A percentile compares a stretch with the other conserved stretches of the same genome.
These are phyloP conservation scores for Syncephalis plumigaleata DNA, from an alignment of 371 early-diverging fungal genomes.

Conservation along the genomic window DNA sequence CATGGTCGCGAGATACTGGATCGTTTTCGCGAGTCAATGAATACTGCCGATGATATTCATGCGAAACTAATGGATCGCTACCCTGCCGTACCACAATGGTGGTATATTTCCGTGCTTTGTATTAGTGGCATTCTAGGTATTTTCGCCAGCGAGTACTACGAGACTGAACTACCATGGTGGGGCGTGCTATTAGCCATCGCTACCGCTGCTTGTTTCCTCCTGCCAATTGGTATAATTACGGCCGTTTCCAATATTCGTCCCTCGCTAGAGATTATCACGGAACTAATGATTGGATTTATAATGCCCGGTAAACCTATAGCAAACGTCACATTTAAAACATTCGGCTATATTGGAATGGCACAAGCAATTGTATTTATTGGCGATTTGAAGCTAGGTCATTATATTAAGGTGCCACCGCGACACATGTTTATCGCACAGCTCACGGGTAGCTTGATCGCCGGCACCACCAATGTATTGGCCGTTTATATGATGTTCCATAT, in stretches of 20 bases:
- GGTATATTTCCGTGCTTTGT: conserved; percentile 45
- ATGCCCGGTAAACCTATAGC: conserved; percentile 31
- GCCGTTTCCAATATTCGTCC: conserved; percentile 52
- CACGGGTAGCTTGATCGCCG: conserved; percentile 23
- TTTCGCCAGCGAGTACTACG: conserved; percentile 32
- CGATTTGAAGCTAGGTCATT: conserved; percentile 33
- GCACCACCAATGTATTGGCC: conserved; percentile 12
- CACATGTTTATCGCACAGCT: conserved; percentile 30
- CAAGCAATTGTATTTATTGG: conserved; percentile 29
- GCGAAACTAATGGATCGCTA: conserved; percentile 24
- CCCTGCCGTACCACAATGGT: conserved; percentile 49
- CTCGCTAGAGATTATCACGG: conserved; percentile 54
- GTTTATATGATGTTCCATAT: conserved; percentile 17
- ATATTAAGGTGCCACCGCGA: conserved; percentile 42
- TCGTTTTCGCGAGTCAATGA: conserved; percentile 15
- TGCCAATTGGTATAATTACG: conserved; percentile 65
- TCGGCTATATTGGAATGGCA: conserved; percentile 30
- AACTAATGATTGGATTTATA: conserved; percentile 36
- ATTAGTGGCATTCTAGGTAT: conserved; percentile 37
- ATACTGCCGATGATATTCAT: conserved; percentile 25
- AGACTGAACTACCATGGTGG: conserved; percentile 46
- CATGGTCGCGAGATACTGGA: conserved; percentile 24
- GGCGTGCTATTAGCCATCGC: conserved; percentile 45
- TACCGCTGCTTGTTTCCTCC: conserved; percentile 38
- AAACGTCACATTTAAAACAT: conserved; percentile 25